phyloP scores from a whole-genome alignment of 352 stramenopile species.

The Phytophthora pinifolia region DNA sequence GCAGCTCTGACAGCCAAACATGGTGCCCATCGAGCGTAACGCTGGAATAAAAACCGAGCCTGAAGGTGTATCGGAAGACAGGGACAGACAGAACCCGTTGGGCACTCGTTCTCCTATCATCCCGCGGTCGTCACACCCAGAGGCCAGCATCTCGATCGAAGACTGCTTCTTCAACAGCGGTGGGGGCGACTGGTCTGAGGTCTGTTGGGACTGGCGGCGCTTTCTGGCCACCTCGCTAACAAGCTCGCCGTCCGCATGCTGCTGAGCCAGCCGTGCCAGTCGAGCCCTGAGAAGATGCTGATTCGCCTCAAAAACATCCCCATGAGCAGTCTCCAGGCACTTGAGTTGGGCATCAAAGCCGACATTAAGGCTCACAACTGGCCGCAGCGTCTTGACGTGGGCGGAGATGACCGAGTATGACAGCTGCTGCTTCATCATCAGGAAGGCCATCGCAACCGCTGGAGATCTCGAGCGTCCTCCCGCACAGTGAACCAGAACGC shows the following conservation, averaged over 20 bases:
- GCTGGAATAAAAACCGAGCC: conserved; percentile 59
- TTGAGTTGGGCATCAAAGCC: conserved; percentile 88
- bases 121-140: conserved; percentile 50
- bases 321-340: conserved; percentile 61
- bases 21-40: conserved; percentile 67
- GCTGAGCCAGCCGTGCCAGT: conserved; percentile 36
- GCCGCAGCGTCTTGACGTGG: conserved; percentile 56
- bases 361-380: conserved; percentile 72
- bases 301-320: conserved; percentile 77
- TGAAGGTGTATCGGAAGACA: conserved; percentile 17
- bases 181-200: conserved; percentile 9
- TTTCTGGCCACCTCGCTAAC: conserved; percentile 35
- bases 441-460: conserved; percentile 71
- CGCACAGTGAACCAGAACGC: conserved; percentile 84
- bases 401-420: conserved; percentile 47
- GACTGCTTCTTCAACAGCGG: conserved; percentile 31
- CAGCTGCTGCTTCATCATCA: conserved; percentile 73
- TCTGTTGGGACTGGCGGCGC: conserved; percentile 31
- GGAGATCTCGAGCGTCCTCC: conserved; percentile 84
- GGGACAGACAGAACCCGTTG: conserved; percentile 56
- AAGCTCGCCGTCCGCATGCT: conserved; percentile 36
- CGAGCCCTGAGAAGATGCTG: conserved; percentile 66
- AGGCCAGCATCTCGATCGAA: conserved; percentile 28
- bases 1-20: conserved; percentile 66
- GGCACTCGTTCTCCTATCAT: conserved; percentile 62